Base-by-base conservation (phyloP, 495 filamentous ascomycete species). In the Penicillium goetzii region DNA sequence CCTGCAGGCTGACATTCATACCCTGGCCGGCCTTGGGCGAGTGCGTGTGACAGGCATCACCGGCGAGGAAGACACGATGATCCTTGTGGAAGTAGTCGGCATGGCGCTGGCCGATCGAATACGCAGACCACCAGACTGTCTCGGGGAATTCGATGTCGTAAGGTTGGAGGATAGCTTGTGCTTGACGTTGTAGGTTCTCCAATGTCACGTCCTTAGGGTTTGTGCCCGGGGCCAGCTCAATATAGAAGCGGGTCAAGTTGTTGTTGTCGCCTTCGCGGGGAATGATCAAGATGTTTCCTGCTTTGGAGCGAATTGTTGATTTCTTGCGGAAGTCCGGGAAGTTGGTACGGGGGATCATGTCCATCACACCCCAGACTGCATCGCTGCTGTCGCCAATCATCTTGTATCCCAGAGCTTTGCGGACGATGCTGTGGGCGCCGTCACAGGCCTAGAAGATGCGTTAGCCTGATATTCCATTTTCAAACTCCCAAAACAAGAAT, bases 261-360 rank as follows among this genome's bases (percentile, higher is more conserved):
- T 84, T 82, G 51, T 36, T 74, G 8, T 76, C 87, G 62, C 86
- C 87, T 60, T 91, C 89, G 21, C 90, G 83, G 1, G 90, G 90
- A 34, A 93, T 89, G 30, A 90, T 81, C 80, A 93, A 83, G 53
- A 93, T 71, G 34, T 83, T 87, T 10, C 89, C 90, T 1, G 74
- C 71, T 19, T 79, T 68, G 9, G 82, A 83, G 40, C 84, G 81
- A 58, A 88, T 85, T 1, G 90, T 94, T 61, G 87, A 86, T 58
- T 86, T 81, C 72, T 83, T 86, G 53, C 89, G 80, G 84, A 95
- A 86, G 87, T 96, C 90, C 5, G 92, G 92, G 75, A 94, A 97
- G 67, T 88, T 76, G 0, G 92, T 94, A 6, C 77, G 80, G 6
- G 90, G 88, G 34, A 89, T 84, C 62, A 91, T 81, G 62, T 97